These are phyloP conservation scores for Eucalyptus marginata DNA, from an alignment of 345 rosid genomes.

Conservation along the genomic window DNA sequence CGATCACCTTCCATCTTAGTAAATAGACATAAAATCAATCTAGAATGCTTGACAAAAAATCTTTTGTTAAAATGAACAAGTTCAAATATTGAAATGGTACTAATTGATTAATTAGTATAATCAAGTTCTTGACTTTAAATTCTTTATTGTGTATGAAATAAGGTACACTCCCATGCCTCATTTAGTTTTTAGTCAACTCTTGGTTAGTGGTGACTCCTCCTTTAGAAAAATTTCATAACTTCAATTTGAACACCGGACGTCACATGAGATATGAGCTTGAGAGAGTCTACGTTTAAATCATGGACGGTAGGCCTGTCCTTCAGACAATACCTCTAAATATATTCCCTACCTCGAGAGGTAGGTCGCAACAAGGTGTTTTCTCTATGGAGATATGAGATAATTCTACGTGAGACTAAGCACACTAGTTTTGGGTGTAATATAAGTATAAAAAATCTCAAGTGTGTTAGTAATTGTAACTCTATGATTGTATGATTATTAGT, in stretches of 20 bases:
- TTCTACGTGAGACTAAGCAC: neutral
- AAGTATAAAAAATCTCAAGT: rapidly evolving
- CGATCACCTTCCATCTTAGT: neutral
- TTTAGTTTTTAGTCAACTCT: rapidly evolving
- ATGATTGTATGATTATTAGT: neutral
- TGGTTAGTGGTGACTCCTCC: rapidly evolving
- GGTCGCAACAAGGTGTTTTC: neutral
- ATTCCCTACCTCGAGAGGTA: rapidly evolving
- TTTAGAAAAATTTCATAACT: too few species aligned
- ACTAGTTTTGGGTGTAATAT: neutral
- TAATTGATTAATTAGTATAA: rapidly evolving
- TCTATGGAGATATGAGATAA: neutral
- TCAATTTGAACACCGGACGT: rapidly evolving
- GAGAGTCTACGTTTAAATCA: rapidly evolving
- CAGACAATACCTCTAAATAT: rapidly evolving
- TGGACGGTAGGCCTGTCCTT: rapidly evolving
- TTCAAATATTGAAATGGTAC: rapidly evolving
- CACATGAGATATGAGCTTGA: rapidly evolving
- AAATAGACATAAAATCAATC: too few species aligned
- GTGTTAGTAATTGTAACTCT: neutral
- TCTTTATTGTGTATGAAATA: too few species aligned
- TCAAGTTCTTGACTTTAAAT: rapidly evolving
- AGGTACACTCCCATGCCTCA: too few species aligned
- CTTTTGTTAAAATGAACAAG: too few species aligned
- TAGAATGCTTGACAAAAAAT: rapidly evolving